Evolutionary conservation across 2,329 filamentous ascomycete species (phyloP).

Genomic region (Exophiala aquamarina): DNA sequence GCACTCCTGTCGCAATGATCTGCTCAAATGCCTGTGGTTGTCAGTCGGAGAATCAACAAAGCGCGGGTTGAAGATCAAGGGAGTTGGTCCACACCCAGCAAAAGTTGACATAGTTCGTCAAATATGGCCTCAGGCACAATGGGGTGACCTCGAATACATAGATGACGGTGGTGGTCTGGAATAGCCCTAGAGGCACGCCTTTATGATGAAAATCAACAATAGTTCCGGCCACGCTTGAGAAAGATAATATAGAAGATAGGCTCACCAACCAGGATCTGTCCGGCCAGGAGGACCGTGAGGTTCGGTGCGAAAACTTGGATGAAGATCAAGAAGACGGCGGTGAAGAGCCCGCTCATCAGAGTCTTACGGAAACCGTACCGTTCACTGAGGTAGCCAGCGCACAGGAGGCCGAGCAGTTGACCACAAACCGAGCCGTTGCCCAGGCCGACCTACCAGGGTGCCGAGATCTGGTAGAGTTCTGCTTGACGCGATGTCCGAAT

Average conservation of each 20-base stretch:
- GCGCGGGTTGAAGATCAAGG: too few relatives aligned
- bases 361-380: slow-evolving; percentile 45
- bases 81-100: slow-evolving; percentile 50
- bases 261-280: slow-evolving; percentile 49
- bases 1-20: slow-evolving; percentile 44
- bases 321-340: slow-evolving; percentile 49
- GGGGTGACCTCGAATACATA: slow-evolving; percentile 69
- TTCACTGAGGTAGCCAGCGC: slow-evolving; percentile 31
- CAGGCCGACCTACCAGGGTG: slow-evolving; percentile 34
- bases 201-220: too few relatives aligned
- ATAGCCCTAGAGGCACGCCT: slow-evolving; percentile 9
- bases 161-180: slow-evolving; percentile 46
- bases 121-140: slow-evolving; percentile 55
- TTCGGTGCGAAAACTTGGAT: slow-evolving; percentile 51
- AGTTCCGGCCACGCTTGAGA: too few relatives aligned
- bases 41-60: slow-evolving; percentile 29
- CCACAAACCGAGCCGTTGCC: slow-evolving; percentile 30
- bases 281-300: slow-evolving; percentile 44
- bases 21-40: slow-evolving; percentile 48
- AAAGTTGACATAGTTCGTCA: slow-evolving; percentile 61
- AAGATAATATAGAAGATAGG: too few relatives aligned
- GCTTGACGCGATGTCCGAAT: slow-evolving; percentile 37
- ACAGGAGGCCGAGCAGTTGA: slow-evolving; percentile 31
- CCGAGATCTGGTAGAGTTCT: slow-evolving; percentile 29
- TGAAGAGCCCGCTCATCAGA: slow-evolving; percentile 42